Conservation (phyloP, 2,329 filamentous ascomycete species). For the Nemania sp. region DNA sequence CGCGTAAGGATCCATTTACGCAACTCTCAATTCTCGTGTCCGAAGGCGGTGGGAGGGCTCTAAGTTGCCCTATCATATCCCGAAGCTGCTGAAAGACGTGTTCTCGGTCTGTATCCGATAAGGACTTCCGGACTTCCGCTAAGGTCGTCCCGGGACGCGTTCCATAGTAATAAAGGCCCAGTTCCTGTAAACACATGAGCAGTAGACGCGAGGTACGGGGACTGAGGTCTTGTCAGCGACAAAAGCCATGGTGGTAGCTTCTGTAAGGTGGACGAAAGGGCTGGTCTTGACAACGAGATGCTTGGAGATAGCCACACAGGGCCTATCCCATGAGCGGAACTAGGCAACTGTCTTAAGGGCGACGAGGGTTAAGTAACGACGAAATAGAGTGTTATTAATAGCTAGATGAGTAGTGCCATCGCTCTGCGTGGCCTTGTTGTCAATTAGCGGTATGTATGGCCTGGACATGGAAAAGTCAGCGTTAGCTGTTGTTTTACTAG, state of each 20-base stretch:
- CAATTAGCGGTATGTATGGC: constrained; percentile 1
- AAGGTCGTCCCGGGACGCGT: background rate
- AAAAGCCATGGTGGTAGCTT: constrained; percentile 1
- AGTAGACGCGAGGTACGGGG: background rate
- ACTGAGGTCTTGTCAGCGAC: background rate
- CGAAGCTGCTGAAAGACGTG: constrained; percentile 5
- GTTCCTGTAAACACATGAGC: background rate
- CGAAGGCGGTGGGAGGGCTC: background rate
- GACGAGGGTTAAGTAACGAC: background rate
- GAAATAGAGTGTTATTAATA: background rate
- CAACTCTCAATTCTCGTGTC: constrained; percentile 1
- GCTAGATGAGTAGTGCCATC: background rate
- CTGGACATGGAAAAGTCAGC: background rate
- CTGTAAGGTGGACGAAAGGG: background rate
- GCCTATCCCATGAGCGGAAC: background rate
- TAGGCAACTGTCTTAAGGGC: background rate
- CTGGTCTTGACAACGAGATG: background rate
- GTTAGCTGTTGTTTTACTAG: background rate
- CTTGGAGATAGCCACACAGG: background rate
- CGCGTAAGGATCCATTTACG: background rate
- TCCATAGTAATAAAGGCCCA: constrained; percentile 1
- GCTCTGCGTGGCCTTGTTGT: background rate
- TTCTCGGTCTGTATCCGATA: background rate
- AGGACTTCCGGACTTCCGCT: background rate
- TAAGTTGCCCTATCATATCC: background rate